Evolutionary conservation across 2,329 filamentous ascomycete species (phyloP).

Genomic region (Colletotrichum liaoningense): DNA sequence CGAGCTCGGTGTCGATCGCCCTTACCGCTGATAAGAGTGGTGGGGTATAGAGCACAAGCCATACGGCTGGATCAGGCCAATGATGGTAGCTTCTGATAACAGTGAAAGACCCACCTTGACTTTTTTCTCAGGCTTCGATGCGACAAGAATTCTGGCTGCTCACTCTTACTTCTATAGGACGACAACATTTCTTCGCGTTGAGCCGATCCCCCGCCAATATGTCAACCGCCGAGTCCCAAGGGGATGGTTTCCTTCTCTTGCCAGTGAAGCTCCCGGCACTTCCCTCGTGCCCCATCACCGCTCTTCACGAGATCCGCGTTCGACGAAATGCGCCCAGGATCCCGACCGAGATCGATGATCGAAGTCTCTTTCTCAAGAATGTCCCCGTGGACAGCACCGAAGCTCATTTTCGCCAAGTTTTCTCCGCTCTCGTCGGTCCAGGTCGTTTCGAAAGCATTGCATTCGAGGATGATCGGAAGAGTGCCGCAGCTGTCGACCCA

Average conservation of each 20-base stretch:
- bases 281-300: slow-evolving; percentile 70
- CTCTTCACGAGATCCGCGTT: slow-evolving; percentile 87
- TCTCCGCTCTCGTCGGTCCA: slow-evolving; percentile 78
- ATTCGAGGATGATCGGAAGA: slow-evolving; percentile 74
- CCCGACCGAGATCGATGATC: slow-evolving; percentile 76
- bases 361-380: slow-evolving; percentile 92
- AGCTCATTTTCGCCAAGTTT: slow-evolving; percentile 79
- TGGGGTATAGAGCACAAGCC: neutral
- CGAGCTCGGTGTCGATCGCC: neutral
- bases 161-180: neutral
- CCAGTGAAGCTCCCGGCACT: slow-evolving; percentile 74
- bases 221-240: slow-evolving; percentile 25
- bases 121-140: slow-evolving; percentile 11
- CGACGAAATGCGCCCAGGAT: slow-evolving; percentile 85
- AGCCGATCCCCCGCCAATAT: slow-evolving; percentile 40
- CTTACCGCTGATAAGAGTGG: neutral
- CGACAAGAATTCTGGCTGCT: slow-evolving; percentile 19
- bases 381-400: slow-evolving; percentile 87
- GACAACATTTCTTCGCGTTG: slow-evolving; percentile 13
- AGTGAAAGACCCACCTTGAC: neutral
- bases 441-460: slow-evolving; percentile 81
- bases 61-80: neutral
- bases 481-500: slow-evolving; percentile 55
- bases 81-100: slow-evolving; percentile 6
- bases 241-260: slow-evolving; percentile 74